Percentiles rank a stretch among this genome's conserved stretches.
Conservation (phyloP, 371 early-diverging fungal species). For the Syncephalis plumigaleata region DNA sequence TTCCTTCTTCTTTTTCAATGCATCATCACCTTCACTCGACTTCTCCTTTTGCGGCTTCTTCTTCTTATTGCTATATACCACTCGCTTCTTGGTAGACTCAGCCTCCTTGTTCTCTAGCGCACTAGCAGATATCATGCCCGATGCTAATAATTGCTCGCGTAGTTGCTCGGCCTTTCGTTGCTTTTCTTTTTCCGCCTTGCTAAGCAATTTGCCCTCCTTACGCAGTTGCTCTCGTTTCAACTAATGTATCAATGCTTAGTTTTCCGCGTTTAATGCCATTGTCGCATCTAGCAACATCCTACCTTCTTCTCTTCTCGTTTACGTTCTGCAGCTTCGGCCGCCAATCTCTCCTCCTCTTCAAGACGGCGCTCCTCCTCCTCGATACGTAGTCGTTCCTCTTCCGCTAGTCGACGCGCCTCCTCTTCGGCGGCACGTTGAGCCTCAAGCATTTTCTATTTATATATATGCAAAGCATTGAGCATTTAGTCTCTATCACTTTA, state of each 20-base stretch:
- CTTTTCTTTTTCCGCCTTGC: conserved; percentile 84
- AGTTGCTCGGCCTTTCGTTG: conserved; percentile 51
- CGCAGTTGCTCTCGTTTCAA: conserved; percentile 75
- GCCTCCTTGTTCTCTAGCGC: conserved; percentile 14
- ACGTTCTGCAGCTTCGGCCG: conserved; percentile 38
- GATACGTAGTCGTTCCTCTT: conserved; percentile 32
- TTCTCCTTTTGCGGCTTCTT: conserved; percentile 17
- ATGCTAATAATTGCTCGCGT: conserved; percentile 58
- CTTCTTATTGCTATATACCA: conserved; percentile 33
- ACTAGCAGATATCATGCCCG: conserved; percentile 50
- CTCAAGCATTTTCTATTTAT: conserved; percentile 30
- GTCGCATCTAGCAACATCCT: conserved; percentile 7
- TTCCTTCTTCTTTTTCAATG: conserved; percentile 1
- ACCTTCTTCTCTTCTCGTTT: conserved; percentile 55
- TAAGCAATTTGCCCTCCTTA: conserved; percentile 81
- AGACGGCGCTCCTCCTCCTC: conserved; percentile 32
- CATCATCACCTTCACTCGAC: conserved; percentile 13
- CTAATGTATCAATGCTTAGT: conserved; percentile 10
- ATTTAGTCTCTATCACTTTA: conserved; percentile 28
- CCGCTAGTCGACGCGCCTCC: conserved; percentile 21
- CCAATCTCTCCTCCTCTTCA: conserved; percentile 21
- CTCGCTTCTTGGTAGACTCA: conserved; percentile 22
- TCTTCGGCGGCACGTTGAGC: conserved; percentile 38
- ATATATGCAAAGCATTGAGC: conserved; percentile 33
- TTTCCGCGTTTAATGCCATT: background rate